Evolutionary conservation across 2,329 filamentous ascomycete species (phyloP), one percentile per base, ranked within the genome.

Genomic region (Penicillium oxalicum): DNA sequence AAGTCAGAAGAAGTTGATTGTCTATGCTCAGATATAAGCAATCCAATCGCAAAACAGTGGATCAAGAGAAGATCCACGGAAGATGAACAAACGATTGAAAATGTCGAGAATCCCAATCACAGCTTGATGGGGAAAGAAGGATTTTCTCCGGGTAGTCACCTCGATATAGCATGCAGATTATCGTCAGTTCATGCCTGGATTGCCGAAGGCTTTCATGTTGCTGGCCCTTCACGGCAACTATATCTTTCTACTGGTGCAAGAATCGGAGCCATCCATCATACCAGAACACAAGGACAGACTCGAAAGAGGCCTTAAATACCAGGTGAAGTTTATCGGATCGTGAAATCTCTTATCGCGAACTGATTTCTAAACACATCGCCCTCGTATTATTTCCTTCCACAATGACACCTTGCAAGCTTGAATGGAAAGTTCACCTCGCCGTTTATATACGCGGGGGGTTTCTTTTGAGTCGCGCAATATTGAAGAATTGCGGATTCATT

Each of bases 161-260:
- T 40, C 38, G 26, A 40, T 40, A 13, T 40, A n/a, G 38, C 7
- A 40, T 27, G 12, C 26, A 7, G 38, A 40, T 40, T 40, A 56
- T 48, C 46, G 33, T 36, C 24, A n/a, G 0, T 54, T 56, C 24
- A 53, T 54, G 1, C 52, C 52, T 5, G 35, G 50, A 13, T 50
- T 54, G 13, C 52, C 54, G 2, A 54, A 56, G 26, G 50, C 39
- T 40, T 48, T 41, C 4, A 54, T 56, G 1, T 32, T 38, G 25
- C 26, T 56, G 26, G 44, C 54, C 18, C 52, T 56, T 38, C n/a
- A n/a, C n/a, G n/a, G n/a, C 32, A 54, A 43, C 9, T 56, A 39
- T 56, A 48, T 13, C 44, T 56, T 3, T 52, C 54, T 18, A 56
- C 48, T 4, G 39, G 52, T 49, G 54, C 36, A 41, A 56, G 51